phyloP scores from a whole-genome alignment of 768 basidiomycete genomes.

The Boletales sp. region DNA sequence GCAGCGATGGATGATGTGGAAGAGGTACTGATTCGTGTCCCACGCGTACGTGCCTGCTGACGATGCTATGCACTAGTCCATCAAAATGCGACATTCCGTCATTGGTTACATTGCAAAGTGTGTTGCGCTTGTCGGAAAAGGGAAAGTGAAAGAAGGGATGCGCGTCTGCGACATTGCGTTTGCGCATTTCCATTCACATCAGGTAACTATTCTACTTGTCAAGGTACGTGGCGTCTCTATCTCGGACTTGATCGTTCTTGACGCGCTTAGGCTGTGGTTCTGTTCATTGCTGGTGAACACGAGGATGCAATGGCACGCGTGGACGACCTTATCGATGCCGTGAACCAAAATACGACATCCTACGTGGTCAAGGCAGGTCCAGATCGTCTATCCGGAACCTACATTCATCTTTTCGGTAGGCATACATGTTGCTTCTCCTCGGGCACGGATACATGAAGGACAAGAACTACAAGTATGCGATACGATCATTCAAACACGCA shows the following conservation, averaged over 20 bases:
- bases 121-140: background rate
- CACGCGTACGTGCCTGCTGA: too few species aligned
- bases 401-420: background rate
- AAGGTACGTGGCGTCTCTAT: background rate
- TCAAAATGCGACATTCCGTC: background rate
- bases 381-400: too few species aligned
- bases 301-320: background rate
- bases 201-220: background rate
- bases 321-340: background rate
- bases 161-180: slow-evolving; percentile 1
- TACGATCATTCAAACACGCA: background rate
- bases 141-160: background rate
- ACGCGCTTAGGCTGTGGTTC: background rate
- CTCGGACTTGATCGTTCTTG: background rate
- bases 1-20: background rate
- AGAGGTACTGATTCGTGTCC: background rate
- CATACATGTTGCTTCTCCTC: slow-evolving; percentile 6
- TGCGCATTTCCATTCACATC: background rate
- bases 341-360: background rate
- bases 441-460: background rate
- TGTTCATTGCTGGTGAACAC: background rate
- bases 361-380: background rate
- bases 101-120: slow-evolving; percentile 2
- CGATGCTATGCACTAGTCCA: background rate
- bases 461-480: background rate